Percentiles rank a stretch among this genome's conserved stretches.
Conservation (phyloP, 129 eudicot genomes). For the Helianthus tuberosus region DNA sequence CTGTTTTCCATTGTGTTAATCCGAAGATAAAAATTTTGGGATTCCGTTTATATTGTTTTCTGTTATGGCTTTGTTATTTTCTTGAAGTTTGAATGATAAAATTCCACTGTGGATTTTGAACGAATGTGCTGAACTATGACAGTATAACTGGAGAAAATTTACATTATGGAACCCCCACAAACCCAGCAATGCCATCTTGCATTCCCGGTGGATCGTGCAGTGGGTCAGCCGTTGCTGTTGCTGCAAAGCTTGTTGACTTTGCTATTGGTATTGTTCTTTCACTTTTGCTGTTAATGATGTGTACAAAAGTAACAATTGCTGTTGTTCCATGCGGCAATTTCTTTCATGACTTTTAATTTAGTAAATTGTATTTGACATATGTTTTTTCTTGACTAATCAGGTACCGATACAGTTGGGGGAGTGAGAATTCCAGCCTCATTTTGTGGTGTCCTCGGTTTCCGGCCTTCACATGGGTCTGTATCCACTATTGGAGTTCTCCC, state of each 20-base stretch:
- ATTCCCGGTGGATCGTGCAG: conserved; percentile 93
- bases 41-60: not conserved
- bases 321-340: not conserved
- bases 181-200: conserved; percentile 67
- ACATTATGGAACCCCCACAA: conserved; percentile 84
- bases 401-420: conserved; percentile 86
- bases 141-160: conserved; percentile 89
- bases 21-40: not conserved
- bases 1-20: conserved; percentile 8
- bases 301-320: not conserved
- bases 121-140: conserved; percentile 32
- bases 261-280: conserved; percentile 64
- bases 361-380: not conserved
- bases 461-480: conserved; percentile 86
- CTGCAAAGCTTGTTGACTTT: conserved; percentile 80
- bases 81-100: not conserved
- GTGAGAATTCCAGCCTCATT: conserved; percentile 79
- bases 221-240: conserved; percentile 95
- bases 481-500: conserved; percentile 84
- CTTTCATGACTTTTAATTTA: too few species aligned
- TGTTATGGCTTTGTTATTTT: conserved; percentile 8
- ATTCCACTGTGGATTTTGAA: conserved; percentile 17
- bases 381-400: conserved; percentile 28
- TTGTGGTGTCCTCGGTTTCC: conserved; percentile 89
- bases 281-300: not conserved